Conservation (phyloP, 768 basidiomycete genomes). For the Termitomyces sp. region DNA sequence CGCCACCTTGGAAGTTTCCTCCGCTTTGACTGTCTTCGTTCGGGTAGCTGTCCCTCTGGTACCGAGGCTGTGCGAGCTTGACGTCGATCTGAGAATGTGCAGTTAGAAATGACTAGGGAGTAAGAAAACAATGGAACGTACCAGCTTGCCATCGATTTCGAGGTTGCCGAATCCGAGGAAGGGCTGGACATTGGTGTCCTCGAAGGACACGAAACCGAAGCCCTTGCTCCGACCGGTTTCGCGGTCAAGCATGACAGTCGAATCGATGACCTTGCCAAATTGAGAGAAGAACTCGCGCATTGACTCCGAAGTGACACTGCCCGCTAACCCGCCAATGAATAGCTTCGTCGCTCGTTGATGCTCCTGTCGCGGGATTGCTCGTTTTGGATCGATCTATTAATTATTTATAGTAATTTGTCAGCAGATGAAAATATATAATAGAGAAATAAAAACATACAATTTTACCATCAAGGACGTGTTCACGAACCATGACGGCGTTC, state of each 20-base stretch:
- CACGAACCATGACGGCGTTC: constrained; percentile 92
- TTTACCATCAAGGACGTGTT: constrained; percentile 96
- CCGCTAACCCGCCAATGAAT: constrained; percentile 93
- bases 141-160: constrained; percentile 93
- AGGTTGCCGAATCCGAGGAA: constrained; percentile 87
- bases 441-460: constrained; percentile 59
- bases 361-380: constrained; percentile 95
- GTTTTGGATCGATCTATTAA: constrained; percentile 95
- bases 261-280: constrained; percentile 94
- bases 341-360: constrained; percentile 92
- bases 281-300: constrained; percentile 93
- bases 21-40: constrained; percentile 43
- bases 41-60: constrained; percentile 65
- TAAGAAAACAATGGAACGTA: constrained; percentile 27
- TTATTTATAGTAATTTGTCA: constrained; percentile 1
- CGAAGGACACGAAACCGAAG: constrained; percentile 96
- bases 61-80: constrained; percentile 91
- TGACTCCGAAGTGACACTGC: constrained; percentile 88
- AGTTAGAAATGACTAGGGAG: neutral
- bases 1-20: constrained; percentile 23
- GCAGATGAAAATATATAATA: neutral
- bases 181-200: constrained; percentile 85
- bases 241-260: constrained; percentile 97
- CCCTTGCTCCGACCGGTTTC: constrained; percentile 95
- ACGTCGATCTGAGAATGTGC: constrained; percentile 78